phyloP scores from a whole-genome alignment of 352 stramenopile genomes.

The Pythium rhizo-oryzae region DNA sequence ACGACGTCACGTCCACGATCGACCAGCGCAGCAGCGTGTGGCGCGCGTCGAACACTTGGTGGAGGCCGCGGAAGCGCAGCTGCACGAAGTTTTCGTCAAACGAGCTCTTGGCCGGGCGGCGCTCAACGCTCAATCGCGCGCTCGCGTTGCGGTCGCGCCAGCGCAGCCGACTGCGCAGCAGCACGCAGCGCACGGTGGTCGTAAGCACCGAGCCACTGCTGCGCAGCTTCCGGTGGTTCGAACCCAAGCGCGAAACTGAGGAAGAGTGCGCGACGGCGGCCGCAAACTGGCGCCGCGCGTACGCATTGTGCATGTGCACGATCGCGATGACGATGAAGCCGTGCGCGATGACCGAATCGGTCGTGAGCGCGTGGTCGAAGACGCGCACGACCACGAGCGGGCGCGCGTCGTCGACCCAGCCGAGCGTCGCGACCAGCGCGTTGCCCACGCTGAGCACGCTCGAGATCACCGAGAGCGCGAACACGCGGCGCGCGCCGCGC shows the following conservation, averaged over 20 bases:
- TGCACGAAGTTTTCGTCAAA: not conserved
- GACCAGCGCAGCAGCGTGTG: not conserved
- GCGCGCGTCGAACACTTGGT: slow-evolving; percentile 1
- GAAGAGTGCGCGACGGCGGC: too few species aligned
- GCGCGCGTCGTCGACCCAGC: not conserved
- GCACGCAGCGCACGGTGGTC: slow-evolving; percentile 2
- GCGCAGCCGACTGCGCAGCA: not conserved
- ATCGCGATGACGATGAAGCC: not conserved
- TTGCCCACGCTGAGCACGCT: not conserved
- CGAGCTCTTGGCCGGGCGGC: not conserved
- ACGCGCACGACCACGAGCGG: not conserved
- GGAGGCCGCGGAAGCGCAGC: slow-evolving; percentile 1
- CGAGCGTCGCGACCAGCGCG: slow-evolving; percentile 1
- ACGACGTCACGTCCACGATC: not conserved
- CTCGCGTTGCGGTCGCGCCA: not conserved
- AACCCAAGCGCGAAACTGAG: too few species aligned
- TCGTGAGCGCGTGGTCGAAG: slow-evolving; percentile 1
- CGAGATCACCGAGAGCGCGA: not conserved
- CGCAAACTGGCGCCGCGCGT: slow-evolving; percentile 6
- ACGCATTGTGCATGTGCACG: slow-evolving; percentile 3
- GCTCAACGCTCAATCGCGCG: not conserved
- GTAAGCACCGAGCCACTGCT: too few species aligned
- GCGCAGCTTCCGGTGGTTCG: too few species aligned
- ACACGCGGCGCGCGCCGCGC: not conserved
- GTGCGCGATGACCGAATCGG: slow-evolving; percentile 1